Evolutionary conservation across 1,284 basidiomycete species (phyloP).

Genomic region (Stereum hirsutum): DNA sequence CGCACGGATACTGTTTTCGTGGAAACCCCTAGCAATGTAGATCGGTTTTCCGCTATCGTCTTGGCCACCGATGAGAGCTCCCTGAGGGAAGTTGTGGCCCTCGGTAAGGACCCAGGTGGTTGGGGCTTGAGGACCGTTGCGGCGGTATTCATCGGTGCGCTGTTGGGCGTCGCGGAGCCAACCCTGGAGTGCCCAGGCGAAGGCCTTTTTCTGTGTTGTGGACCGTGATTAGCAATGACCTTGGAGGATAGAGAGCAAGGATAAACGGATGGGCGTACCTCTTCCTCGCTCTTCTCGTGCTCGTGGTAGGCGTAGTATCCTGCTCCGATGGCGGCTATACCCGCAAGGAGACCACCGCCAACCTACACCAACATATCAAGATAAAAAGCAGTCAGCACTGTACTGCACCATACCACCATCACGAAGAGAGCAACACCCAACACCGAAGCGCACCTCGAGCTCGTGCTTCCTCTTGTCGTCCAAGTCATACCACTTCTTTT

Average conservation of each 20-base stretch:
- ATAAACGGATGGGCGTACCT: slow-evolving; percentile 27
- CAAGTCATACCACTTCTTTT: slow-evolving; percentile 50
- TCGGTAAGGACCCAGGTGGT: slow-evolving; percentile 53
- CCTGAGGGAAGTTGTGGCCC: slow-evolving; percentile 47
- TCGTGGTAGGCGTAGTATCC: slow-evolving; percentile 45
- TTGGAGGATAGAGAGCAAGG: not conserved
- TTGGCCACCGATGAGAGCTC: slow-evolving; percentile 44
- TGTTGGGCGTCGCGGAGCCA: slow-evolving; percentile 52
- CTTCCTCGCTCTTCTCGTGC: slow-evolving; percentile 47
- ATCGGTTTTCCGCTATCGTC: slow-evolving; percentile 41
- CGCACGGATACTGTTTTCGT: slow-evolving; percentile 54
- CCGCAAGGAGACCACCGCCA: slow-evolving; percentile 53
- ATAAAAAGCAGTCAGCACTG: not conserved
- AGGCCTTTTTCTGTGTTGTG: slow-evolving; percentile 35
- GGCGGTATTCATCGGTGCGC: slow-evolving; percentile 40
- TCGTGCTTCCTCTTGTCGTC: slow-evolving; percentile 47
- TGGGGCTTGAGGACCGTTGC: slow-evolving; percentile 35
- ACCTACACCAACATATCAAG: slow-evolving; percentile 32
- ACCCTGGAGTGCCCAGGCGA: slow-evolving; percentile 37
- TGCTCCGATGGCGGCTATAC: slow-evolving; percentile 38
- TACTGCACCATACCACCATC: too few species aligned
- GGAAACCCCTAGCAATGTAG: slow-evolving; percentile 51
- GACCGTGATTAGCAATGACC: not conserved
- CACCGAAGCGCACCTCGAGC: slow-evolving; percentile 36
- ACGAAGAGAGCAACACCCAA: not conserved